Evolutionary conservation across 371 early-diverging fungal species (phyloP).

Genomic region (Lichtheimia hyalospora): DNA sequence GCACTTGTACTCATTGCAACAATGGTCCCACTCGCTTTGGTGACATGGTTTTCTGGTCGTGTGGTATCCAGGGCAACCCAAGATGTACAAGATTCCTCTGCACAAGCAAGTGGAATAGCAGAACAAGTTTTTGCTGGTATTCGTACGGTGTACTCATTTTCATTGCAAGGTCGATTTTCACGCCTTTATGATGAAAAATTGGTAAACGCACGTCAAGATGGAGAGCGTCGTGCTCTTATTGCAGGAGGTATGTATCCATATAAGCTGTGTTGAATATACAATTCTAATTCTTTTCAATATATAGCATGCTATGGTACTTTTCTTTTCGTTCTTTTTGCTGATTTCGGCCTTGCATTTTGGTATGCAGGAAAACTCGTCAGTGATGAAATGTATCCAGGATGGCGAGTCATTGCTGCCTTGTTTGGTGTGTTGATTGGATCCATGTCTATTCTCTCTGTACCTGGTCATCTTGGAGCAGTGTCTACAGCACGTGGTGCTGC

Average conservation of each 20-base stretch:
- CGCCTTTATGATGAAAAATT: slow-evolving; percentile 48
- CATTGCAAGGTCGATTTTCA: slow-evolving; percentile 62
- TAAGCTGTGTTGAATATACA: no score
- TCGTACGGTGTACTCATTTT: slow-evolving; percentile 77
- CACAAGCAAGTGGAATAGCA: slow-evolving; percentile 65
- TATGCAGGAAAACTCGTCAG: slow-evolving; percentile 54
- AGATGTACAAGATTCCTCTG: slow-evolving; percentile 52
- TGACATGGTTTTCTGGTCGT: slow-evolving; percentile 56
- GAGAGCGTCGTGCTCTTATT: slow-evolving; percentile 34
- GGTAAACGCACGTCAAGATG: slow-evolving; percentile 54
- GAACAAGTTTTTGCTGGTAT: slow-evolving; percentile 76
- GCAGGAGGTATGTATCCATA: slow-evolving; percentile 25
- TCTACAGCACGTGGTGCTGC: slow-evolving; percentile 68
- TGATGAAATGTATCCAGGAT: slow-evolving; percentile 34
- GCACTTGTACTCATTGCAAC: slow-evolving; percentile 73
- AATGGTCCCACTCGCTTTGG: slow-evolving; percentile 45
- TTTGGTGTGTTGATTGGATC: slow-evolving; percentile 57
- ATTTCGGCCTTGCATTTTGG: slow-evolving; percentile 66
- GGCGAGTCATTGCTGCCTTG: slow-evolving; percentile 57
- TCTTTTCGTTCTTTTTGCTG: slow-evolving; percentile 53
- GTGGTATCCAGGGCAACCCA: slow-evolving; percentile 43
- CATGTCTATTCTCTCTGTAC: slow-evolving; percentile 24
- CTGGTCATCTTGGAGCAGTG: slow-evolving; percentile 58
- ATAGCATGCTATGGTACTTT: slow-evolving; percentile 38
- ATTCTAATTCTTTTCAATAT: no score